Evolutionary conservation across 441 rosid genomes (phyloP), one percentile per base, ranked within the genome.

Genomic region (Brassica balearica): DNA sequence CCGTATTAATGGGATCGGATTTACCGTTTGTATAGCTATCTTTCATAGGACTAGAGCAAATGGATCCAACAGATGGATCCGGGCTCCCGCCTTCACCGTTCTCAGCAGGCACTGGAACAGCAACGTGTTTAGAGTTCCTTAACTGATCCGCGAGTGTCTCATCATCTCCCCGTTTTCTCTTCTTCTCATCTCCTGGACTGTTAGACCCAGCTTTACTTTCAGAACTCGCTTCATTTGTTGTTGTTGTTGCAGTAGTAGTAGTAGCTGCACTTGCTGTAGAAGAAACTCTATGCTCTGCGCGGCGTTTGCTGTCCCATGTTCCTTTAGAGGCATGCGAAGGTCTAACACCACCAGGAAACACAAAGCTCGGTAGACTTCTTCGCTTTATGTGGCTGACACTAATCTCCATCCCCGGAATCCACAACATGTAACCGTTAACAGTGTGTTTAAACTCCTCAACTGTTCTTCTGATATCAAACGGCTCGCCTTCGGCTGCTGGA

Each of bases 371-470:
- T 36, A 96, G 84, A 78, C 78, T 87, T 85, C 84, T 89, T 34
- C 94, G 87, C 67, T 82, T 88, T 9, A 91, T 92, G 74, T 94
- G 98, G 73, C 84, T 84, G 51, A 96, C 97, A 80, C 17, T 73
- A 72, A 96, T 92, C 87, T 84, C 88, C 99, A 96, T 96, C 69
- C 99, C 97, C 20, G 85, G 87, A 82, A 87, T 92, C 97, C 91
- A 61, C 69, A 78, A 46, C 1, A 75, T 77, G 84, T 94, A 94
- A 51, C 43, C 4, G 66, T 89, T 89, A 77, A 96, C 98, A 65
- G 92, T 65, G 71, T 60, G 80, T 81, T 92, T 94, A 80, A 96
- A 92, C 83, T 94, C 97, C 46, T 91, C 94, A 41, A 96, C 97
- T 9, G 99, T 94, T 76, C 88, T 69, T 86, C 98, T 87, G 67